A percentile compares a stretch with the other conserved stretches of the same genome.
phyloP scores from a whole-genome alignment of 2,329 filamentous ascomycete genomes.

The Penicillium sp. region DNA sequence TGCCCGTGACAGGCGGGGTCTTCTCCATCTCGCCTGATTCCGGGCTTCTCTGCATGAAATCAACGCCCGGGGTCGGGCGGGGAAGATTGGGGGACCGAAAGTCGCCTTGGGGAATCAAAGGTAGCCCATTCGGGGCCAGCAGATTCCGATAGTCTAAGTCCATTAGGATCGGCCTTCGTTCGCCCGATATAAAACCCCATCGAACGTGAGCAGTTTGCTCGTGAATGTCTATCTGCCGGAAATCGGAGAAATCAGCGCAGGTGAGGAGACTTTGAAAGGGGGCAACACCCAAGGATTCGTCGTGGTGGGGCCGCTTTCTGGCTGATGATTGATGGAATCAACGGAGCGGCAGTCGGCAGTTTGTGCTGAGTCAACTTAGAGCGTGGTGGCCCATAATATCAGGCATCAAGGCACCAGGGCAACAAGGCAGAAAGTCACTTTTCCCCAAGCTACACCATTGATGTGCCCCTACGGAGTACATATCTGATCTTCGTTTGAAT shows the following conservation, averaged over 20 bases:
- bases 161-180: conserved; percentile 33
- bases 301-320: background rate
- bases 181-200: conserved; percentile 32
- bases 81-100: conserved; percentile 37
- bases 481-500: background rate
- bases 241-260: conserved; percentile 37
- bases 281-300: conserved; percentile 1
- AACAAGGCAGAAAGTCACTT: background rate
- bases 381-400: background rate
- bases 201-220: conserved; percentile 24
- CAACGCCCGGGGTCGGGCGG: conserved; percentile 30
- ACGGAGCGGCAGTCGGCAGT: background rate
- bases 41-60: conserved; percentile 32
- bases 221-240: conserved; percentile 33
- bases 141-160: conserved; percentile 37
- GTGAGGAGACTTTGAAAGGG: background rate
- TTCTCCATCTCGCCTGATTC: conserved; percentile 41
- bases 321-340: background rate
- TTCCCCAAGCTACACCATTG: background rate
- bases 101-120: conserved; percentile 35
- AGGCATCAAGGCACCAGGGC: background rate
- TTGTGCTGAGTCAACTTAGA: background rate
- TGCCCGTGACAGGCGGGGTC: conserved; percentile 49
- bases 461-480: background rate
- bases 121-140: conserved; percentile 36